Evolutionary conservation across 1,284 basidiomycete species (phyloP).

Genomic region (Inonotus obliquus): DNA sequence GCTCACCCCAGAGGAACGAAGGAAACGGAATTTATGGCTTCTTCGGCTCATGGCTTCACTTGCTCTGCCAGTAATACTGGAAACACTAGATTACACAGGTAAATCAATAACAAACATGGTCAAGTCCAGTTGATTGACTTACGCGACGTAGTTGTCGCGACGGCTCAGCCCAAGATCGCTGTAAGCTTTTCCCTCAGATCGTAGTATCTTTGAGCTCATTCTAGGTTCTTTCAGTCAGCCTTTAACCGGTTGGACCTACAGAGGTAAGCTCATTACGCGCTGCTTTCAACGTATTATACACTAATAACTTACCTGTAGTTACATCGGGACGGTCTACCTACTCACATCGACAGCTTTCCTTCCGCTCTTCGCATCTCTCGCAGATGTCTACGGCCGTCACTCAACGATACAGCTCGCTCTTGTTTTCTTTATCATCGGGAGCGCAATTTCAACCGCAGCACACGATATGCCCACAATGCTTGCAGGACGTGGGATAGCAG

Average conservation of each 20-base stretch:
- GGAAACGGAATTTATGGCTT: not conserved
- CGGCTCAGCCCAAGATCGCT: constrained; percentile 47
- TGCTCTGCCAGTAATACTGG: constrained; percentile 22
- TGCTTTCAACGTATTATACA: constrained; percentile 15
- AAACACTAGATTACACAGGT: constrained; percentile 26
- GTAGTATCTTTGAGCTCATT: not conserved
- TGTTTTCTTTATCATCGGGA: constrained; percentile 42
- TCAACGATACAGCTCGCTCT: constrained; percentile 40
- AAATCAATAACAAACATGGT: not conserved
- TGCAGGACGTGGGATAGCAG: constrained; percentile 42
- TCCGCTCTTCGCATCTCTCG: constrained; percentile 44
- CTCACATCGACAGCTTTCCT: constrained; percentile 46
- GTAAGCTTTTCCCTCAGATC: constrained; percentile 25
- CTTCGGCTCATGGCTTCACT: constrained; percentile 18
- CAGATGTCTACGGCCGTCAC: constrained; percentile 46
- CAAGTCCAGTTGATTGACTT: not conserved
- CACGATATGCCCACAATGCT: constrained; percentile 39
- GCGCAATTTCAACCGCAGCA: constrained; percentile 42
- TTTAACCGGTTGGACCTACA: constrained; percentile 44
- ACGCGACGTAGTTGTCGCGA: constrained; percentile 40
- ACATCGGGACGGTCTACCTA: constrained; percentile 41
- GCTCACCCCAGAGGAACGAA: constrained; percentile 1
- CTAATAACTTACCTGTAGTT: constrained; percentile 18
- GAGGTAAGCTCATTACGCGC: constrained; percentile 30
- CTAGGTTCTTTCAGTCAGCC: constrained; percentile 31